Evolutionary conservation across 148 eudicot genomes (phyloP), one percentile per base, ranked within the genome.

Genomic region (Fagopyrum homotropicum): DNA sequence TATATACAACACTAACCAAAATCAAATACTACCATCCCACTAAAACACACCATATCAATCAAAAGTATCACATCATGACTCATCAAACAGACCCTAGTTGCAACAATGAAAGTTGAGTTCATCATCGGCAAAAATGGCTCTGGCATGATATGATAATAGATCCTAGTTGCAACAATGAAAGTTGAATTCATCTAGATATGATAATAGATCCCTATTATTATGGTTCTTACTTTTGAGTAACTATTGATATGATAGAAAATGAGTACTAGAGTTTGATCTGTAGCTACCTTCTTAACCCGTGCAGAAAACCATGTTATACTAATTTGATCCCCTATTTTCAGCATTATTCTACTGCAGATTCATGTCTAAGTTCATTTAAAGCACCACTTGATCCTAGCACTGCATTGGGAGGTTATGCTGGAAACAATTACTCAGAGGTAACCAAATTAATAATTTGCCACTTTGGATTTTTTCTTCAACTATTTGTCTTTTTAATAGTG

Each of bases 311-410:
- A 47, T 43, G 61, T 77, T 64, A 75, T 45, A 30, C 49, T 75
- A 44, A 68, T 8, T 8, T 49, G 52, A 49, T 49, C 12, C 12
- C 52, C 12, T 66, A 35, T 66, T 77, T 80, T 46, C 76, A 96
- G 99, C 97, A 92, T 82, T 92, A 83, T 82, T 80, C 89, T 17
- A 84, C 94, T 68, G 89, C 87, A n/a, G 93, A 87, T 16, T 72
- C 85, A 46, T 96, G 99, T 80, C 77, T 88, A 81, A 92, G 98
- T 83, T 97, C 99, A 70, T 96, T 96, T 81, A 89, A 90, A 88
- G 99, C 85, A 43, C 99, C 99, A 22, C 91, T 96, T 79, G 99
- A 96, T 86, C 99, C 99, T 59, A 89, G 91, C 87, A 93, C 98
- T 15, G 91, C 90, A 40, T 76, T 96, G 59, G 99, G 99, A 66